A percentile compares a stretch with the other conserved stretches of the same genome.
Conservation (phyloP, 495 filamentous ascomycete genomes). For the Eremomyces bilateralis region DNA sequence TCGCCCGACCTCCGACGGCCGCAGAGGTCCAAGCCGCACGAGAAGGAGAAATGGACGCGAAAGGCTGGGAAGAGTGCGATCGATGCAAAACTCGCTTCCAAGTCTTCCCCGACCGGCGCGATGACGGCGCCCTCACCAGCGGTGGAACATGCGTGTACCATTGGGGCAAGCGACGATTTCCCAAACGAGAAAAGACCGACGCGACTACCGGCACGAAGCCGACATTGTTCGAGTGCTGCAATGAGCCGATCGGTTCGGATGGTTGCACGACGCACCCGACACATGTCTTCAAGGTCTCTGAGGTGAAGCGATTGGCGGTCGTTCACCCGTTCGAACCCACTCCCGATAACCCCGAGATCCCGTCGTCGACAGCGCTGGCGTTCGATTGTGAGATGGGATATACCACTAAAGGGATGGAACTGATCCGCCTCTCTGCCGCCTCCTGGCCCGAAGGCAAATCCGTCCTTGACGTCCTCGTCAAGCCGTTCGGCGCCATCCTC, state of each 20-base stretch:
- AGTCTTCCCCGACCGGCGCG: constrained; percentile 69
- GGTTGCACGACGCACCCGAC: constrained; percentile 48
- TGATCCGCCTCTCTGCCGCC: constrained; percentile 70
- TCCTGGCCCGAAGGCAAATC: constrained; percentile 61
- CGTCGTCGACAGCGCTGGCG: constrained; percentile 31
- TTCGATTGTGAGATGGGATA: constrained; percentile 98
- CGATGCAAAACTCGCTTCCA: constrained; percentile 73
- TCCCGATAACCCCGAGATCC: constrained; percentile 30
- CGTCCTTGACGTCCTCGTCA: constrained; percentile 68
- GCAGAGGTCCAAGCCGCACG: constrained; percentile 38
- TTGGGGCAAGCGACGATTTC: constrained; percentile 37
- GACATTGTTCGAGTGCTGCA: constrained; percentile 59
- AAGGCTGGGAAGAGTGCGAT: constrained; percentile 73
- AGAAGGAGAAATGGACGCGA: constrained; percentile 37
- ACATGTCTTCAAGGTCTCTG: constrained; percentile 77
- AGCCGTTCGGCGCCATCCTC: constrained; percentile 60
- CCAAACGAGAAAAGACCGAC: constrained; percentile 26
- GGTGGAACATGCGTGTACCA: constrained; percentile 65
- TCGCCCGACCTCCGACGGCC: constrained; percentile 36
- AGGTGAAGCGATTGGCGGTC: constrained; percentile 51
- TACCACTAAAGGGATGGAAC: constrained; percentile 63
- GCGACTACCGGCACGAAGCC: constrained; percentile 24
- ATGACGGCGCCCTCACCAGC: constrained; percentile 58
- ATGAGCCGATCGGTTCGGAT: constrained; percentile 37
- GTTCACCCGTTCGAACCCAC: constrained; percentile 63